These are phyloP conservation scores for Apiospora saccharicola DNA, from an alignment of 2,329 filamentous ascomycete genomes.

Conservation along the genomic window DNA sequence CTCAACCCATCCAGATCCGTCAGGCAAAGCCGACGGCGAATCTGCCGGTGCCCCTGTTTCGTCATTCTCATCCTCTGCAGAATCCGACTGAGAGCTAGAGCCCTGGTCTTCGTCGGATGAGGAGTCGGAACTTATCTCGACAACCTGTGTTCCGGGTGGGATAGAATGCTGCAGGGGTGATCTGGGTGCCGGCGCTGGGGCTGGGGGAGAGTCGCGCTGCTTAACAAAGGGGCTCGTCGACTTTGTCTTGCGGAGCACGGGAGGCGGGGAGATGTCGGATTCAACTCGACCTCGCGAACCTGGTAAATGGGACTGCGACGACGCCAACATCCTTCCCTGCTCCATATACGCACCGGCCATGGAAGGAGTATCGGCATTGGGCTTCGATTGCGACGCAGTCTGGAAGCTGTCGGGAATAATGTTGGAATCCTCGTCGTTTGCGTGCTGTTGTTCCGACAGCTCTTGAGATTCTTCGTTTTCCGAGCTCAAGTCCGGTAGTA, in stretches of 20 bases:
- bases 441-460: slow-evolving; percentile 35
- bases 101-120: neutral
- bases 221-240: slow-evolving; percentile 17
- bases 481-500: slow-evolving; percentile 37
- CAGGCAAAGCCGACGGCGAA: slow-evolving; percentile 28
- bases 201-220: slow-evolving; percentile 1
- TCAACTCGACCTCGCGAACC: neutral
- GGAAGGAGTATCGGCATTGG: slow-evolving; percentile 33
- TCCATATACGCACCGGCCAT: slow-evolving; percentile 27
- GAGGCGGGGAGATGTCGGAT: slow-evolving; percentile 21
- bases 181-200: neutral
- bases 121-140: slow-evolving; percentile 44
- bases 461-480: slow-evolving; percentile 50
- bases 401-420: slow-evolving; percentile 25
- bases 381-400: slow-evolving; percentile 29
- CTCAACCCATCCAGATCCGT: slow-evolving; percentile 35
- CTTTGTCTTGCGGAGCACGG: slow-evolving; percentile 6
- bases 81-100: slow-evolving; percentile 41
- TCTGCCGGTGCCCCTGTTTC: slow-evolving; percentile 41
- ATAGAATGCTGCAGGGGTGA: slow-evolving; percentile 38
- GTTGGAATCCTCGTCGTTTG: slow-evolving; percentile 16
- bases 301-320: neutral
- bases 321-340: neutral
- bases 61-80: slow-evolving; percentile 50
- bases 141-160: slow-evolving; percentile 47